A percentile compares a stretch with the other conserved stretches of the same genome.
phyloP scores from a whole-genome alignment of 1,284 basidiomycete species.

The Malassezia obtusa region DNA sequence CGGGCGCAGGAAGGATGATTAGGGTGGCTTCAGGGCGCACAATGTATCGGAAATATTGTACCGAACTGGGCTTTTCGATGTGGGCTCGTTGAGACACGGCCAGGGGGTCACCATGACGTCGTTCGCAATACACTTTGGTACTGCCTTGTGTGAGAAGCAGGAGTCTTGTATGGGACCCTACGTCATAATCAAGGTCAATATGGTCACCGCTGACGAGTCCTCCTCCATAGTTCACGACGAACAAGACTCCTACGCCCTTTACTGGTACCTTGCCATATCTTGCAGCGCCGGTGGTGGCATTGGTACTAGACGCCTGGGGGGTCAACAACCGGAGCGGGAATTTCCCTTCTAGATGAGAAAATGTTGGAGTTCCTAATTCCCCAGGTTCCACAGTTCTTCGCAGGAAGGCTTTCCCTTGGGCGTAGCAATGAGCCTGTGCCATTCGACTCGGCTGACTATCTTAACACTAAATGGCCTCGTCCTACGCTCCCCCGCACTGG shows the following conservation, averaged over 20 bases:
- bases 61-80: neutral
- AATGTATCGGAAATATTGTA: conserved; percentile 17
- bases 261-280: neutral
- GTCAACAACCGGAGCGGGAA: conserved; percentile 12
- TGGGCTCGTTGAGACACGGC: neutral
- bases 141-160: conserved; percentile 71
- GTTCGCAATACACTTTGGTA: conserved; percentile 35
- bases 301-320: neutral
- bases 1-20: conserved; percentile 38
- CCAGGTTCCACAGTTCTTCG: neutral
- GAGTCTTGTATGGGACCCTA: conserved; percentile 56
- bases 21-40: conserved; percentile 29
- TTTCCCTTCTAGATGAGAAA: conserved; percentile 10
- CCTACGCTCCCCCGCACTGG: neutral
- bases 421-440: conserved; percentile 4
- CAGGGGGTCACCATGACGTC: conserved; percentile 2
- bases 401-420: conserved; percentile 6
- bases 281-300: conserved; percentile 8
- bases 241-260: conserved; percentile 59
- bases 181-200: conserved; percentile 59
- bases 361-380: conserved; percentile 7
- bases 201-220: conserved; percentile 82
- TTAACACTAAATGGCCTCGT: neutral
- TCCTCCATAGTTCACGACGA: conserved; percentile 80
- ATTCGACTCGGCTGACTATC: neutral